A percentile compares a stretch with the other conserved stretches of the same genome.
Conservation (phyloP, 192 early-diverging fungal species). For the Entophlyctis luteolus region DNA sequence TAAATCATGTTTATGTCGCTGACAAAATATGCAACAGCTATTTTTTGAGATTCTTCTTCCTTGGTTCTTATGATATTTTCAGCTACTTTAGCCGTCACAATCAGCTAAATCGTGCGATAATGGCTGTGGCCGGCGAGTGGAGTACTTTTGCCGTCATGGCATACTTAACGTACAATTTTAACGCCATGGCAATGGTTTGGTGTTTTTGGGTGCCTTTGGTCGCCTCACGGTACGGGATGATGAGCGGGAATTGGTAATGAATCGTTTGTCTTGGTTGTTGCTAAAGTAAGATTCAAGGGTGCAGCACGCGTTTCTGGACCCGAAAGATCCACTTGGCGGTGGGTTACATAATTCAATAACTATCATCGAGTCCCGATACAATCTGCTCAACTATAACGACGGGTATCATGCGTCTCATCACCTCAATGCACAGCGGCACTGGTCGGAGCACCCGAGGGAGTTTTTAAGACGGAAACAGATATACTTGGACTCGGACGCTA, state of each 20-base stretch:
- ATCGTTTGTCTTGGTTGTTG: neutral
- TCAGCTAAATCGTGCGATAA: neutral
- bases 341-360: conserved; percentile 36
- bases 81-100: conserved; percentile 31
- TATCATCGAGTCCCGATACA: conserved; percentile 29
- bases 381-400: conserved; percentile 35
- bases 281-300: neutral
- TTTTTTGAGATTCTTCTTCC: conserved; percentile 37
- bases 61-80: conserved; percentile 23
- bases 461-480: conserved; percentile 20
- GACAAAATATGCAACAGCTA: conserved; percentile 20
- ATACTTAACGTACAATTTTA: conserved; percentile 15
- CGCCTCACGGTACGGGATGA: conserved; percentile 39
- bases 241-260: conserved; percentile 40
- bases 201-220: conserved; percentile 30
- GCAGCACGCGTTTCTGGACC: conserved; percentile 43
- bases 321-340: conserved; percentile 28
- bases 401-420: conserved; percentile 51
- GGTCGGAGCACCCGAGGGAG: conserved; percentile 40
- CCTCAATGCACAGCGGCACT: conserved; percentile 41
- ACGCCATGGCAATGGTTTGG: conserved; percentile 26
- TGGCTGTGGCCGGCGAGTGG: conserved; percentile 18
- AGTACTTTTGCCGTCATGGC: conserved; percentile 7
- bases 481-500: conserved; percentile 17
- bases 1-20: too few species aligned